Evolutionary conservation across 2,329 filamentous ascomycete species (phyloP), one percentile per base, ranked within the genome.

Genomic region (Penicillium sp.): DNA sequence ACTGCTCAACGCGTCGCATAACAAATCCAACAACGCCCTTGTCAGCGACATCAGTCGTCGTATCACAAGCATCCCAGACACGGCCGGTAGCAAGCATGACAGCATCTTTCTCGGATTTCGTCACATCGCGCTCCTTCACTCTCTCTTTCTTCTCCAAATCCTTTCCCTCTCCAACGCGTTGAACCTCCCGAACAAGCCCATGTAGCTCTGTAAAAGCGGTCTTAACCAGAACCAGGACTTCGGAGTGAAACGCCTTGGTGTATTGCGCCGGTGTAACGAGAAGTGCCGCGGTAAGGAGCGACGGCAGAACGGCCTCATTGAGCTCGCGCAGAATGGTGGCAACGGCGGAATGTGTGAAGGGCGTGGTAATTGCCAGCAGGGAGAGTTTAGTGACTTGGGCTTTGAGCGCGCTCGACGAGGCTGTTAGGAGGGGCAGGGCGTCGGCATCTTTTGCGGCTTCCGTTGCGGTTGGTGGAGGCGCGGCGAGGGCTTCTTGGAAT

Each of bases 341-440:
- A 29, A 95, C 77, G 4, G 89, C 91, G 0, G 84, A 83, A 0
- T 88, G 84, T 0, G 90, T 93, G 59, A 95, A 95, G 0, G 92
- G 91, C 14, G 88, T 80, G 63, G 88, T 95, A 63, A 95, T 87
- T 1, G 93, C 81, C 11, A 97, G 80, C 0, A 96, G 83, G 0
- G 88, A 92, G 22, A 96, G 78, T 55, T 95, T 95, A 5, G 90
- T 95, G 1, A 85, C 81, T 65, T 96, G 89, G 0, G 90, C 88
- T 65, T 82, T 84, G 51, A 95, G 81, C 4, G 95, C 77, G 22
- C 78, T 80, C 0, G 88, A 81, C 0, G 87, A 80, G 61, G 91
- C 86, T 60, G 81, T 80, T 29, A 91, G 82, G 50, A 92, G 78
- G 12, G 82, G 73, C 19, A 95, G 78, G n/a, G 71, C 49, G 13